Conservation (phyloP, 305 asterid species). For the Fraxinus xanthoxyloides region DNA sequence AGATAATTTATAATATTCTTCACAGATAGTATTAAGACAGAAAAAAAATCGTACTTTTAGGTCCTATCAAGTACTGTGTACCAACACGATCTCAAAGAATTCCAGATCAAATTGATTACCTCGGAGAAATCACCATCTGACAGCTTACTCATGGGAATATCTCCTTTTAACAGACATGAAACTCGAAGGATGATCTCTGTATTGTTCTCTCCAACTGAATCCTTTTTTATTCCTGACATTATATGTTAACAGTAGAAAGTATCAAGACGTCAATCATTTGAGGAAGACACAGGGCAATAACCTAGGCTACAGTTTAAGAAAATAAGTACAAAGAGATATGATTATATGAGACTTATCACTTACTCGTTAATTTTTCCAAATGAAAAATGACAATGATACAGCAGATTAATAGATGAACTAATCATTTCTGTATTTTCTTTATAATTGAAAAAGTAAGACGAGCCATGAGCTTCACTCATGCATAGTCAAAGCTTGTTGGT, state of each 20-base stretch:
- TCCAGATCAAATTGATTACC: constrained; percentile 32
- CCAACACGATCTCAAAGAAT: neutral
- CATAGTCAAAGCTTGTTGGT: neutral
- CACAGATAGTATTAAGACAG: neutral
- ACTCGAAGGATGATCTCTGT: constrained; percentile 39
- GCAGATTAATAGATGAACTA: neutral
- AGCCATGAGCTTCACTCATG: neutral
- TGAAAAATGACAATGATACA: neutral
- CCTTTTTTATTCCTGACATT: constrained; percentile 45
- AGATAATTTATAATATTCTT: no score
- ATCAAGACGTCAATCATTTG: neutral
- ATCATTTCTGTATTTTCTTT: neutral
- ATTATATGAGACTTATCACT: no score
- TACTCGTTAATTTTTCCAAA: neutral
- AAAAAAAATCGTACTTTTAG: neutral
- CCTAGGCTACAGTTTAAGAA: neutral
- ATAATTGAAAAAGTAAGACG: neutral
- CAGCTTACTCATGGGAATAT: constrained; percentile 35
- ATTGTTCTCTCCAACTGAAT: constrained; percentile 29
- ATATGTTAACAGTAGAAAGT: neutral
- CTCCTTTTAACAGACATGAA: constrained; percentile 36
- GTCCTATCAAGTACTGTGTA: neutral
- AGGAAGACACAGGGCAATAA: neutral
- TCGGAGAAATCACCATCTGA: constrained; percentile 44
- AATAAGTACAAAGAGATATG: neutral